These are phyloP conservation scores for Betula pendula DNA, from an alignment of 306 rosid species.

Conservation along the genomic window DNA sequence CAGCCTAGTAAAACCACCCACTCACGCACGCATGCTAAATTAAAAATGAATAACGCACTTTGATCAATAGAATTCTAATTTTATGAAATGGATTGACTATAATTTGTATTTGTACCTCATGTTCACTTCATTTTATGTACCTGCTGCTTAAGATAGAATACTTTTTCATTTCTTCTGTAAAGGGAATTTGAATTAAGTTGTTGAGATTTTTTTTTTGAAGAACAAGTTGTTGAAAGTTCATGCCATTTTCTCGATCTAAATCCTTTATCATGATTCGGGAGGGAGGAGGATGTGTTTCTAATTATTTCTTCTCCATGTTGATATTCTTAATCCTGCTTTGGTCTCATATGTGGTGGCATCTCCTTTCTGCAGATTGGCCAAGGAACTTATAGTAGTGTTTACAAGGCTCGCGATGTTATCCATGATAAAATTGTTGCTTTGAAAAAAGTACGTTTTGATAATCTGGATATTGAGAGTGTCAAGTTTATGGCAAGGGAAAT, in stretches of 20 bases:
- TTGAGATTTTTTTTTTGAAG: no score
- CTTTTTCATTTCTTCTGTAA: constrained; percentile 1
- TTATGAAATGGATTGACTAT: neutral
- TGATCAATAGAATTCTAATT: neutral
- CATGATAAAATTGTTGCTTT: constrained; percentile 70
- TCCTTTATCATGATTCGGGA: constrained; percentile 3
- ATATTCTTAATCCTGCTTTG: constrained; percentile 14
- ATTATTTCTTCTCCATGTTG: neutral
- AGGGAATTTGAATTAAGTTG: neutral
- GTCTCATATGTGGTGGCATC: constrained; percentile 26
- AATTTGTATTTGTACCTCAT: neutral
- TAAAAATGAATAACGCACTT: neutral
- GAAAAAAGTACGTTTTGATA: constrained; percentile 88
- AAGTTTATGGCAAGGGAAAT: constrained; percentile 98
- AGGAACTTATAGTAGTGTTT: constrained; percentile 93
- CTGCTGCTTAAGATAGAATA: neutral
- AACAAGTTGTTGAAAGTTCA: neutral
- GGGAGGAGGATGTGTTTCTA: constrained; percentile 1
- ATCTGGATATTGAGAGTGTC: constrained; percentile 85
- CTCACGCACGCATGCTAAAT: neutral
- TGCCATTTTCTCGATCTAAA: neutral
- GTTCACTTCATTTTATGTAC: constrained; percentile 3
- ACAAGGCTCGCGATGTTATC: constrained; percentile 80
- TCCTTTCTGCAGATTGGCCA: constrained; percentile 77
- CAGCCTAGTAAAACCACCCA: neutral